phyloP scores from a whole-genome alignment of 345 rosid species.

The Laguncularia racemosa region DNA sequence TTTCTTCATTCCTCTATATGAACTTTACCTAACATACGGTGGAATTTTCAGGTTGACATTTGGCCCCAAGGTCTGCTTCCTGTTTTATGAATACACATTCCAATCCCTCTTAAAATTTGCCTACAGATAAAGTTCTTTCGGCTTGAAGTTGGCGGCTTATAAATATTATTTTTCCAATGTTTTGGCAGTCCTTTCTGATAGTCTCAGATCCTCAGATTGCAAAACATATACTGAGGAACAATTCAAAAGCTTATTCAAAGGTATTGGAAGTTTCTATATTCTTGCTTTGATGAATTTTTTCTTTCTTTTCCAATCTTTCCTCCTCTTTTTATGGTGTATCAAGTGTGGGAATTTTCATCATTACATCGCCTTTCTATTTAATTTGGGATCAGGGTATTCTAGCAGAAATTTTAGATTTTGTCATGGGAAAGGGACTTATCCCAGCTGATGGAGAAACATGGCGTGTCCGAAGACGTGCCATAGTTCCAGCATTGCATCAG shows the following conservation, averaged over 20 bases:
- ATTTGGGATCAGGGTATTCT: conserved; percentile 62
- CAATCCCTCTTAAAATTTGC: background rate
- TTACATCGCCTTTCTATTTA: conserved; percentile 1
- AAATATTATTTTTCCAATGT: background rate
- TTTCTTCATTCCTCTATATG: conserved; percentile 84
- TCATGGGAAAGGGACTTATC: conserved; percentile 95
- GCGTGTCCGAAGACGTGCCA: conserved; percentile 87
- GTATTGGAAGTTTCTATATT: conserved; percentile 21
- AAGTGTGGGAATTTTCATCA: background rate
- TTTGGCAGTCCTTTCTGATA: conserved; percentile 70
- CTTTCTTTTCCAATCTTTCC: background rate
- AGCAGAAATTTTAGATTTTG: conserved; percentile 93
- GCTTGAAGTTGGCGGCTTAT: background rate
- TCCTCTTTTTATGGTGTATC: background rate
- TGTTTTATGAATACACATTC: background rate
- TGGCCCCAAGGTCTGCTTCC: conserved; percentile 84
- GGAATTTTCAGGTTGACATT: conserved; percentile 84
- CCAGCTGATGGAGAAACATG: conserved; percentile 97
- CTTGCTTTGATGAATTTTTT: background rate
- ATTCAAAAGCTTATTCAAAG: conserved; percentile 85
- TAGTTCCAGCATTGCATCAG: conserved; percentile 90
- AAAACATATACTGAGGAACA: conserved; percentile 79
- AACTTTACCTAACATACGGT: conserved; percentile 89
- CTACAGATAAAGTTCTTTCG: background rate
- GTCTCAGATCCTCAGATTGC: conserved; percentile 92